These are phyloP conservation scores for Casuarina equisetifolia DNA, from an alignment of 306 rosid genomes.

Conservation along the genomic window DNA sequence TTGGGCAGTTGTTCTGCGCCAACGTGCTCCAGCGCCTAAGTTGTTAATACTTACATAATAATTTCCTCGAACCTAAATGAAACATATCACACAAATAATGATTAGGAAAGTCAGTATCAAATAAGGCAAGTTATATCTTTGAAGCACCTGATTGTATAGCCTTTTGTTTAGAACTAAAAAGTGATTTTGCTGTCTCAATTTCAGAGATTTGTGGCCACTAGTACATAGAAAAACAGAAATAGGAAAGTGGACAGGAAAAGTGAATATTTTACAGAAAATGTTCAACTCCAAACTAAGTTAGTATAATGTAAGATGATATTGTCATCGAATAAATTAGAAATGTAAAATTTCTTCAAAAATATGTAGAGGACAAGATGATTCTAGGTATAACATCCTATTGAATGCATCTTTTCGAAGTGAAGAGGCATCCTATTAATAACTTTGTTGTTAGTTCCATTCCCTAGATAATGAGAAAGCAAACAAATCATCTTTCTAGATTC, in stretches of 20 bases:
- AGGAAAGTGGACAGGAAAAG: background rate
- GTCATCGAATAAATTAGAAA: background rate
- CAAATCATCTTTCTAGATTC: no score
- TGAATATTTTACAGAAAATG: background rate
- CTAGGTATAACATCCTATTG: background rate
- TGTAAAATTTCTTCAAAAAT: background rate
- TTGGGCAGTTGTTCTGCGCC: conserved; percentile 79
- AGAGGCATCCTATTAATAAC: no score
- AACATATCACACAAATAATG: conserved; percentile 4
- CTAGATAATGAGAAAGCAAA: no score
- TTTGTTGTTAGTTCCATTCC: no score
- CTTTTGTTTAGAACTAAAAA: background rate
- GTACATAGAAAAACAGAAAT: no score
- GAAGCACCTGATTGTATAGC: background rate
- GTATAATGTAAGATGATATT: no score
- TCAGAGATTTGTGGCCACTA: no score
- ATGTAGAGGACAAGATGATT: background rate
- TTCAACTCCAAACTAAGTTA: no score
- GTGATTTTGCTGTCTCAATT: background rate
- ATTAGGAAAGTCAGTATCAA: background rate
- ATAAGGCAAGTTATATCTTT: background rate
- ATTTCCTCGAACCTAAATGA: conserved; percentile 62
- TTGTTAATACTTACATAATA: conserved; percentile 53
- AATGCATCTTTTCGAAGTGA: no score
- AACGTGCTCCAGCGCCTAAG: conserved; percentile 57